Base-by-base conservation (phyloP, 2,329 filamentous ascomycete genomes). In the Nigrospora sphaerica region DNA sequence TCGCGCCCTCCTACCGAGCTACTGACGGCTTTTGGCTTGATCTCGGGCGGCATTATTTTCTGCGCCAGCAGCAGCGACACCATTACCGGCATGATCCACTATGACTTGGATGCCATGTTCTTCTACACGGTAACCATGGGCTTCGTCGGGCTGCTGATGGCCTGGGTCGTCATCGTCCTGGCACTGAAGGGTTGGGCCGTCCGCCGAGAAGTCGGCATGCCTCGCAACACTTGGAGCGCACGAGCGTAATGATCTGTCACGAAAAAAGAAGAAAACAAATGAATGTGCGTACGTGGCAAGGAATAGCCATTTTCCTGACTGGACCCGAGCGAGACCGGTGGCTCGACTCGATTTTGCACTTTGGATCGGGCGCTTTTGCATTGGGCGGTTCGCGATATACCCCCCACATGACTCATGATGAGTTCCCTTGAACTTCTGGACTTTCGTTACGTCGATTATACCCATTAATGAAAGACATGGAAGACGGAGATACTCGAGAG, bases 51-150 rank as follows among this genome's bases (percentile, higher is more conserved):
- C 6, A 73, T 95, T 39, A 83, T 96, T 46, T 96, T 97, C 68
- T 95, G 96, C 87, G 77, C 87, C 50, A 95, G 89, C 62, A n/a
- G 86, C 51, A 78, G 80, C 46, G 89, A 95, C 59, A 86, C 86
- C 0, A 78, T 96, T 23, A 64, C 74, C 11, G 80, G 82, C n/a
- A 88, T 95, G 71, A 83, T 91, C 49, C 75, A 78, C 47, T 85
- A 91, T 60, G 67, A 83, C 4, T 70, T 95, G 14, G 87, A 95
- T 59, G 88, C 88, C 52, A 96, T 95, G 90, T 93, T 95, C 65
- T 80, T 89, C 50, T 95, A 95, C 66, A 95, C 89, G 0, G 78
- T 95, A 32, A 86, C 83, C 11, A 86, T 95, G 79, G 92, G 91
- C 2, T 62, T 95, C 7, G 87, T 89, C 1, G 85, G 84, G 2